Evolutionary conservation across 2,329 filamentous ascomycete species (phyloP).

Genomic region (Hypomyces rosellus): DNA sequence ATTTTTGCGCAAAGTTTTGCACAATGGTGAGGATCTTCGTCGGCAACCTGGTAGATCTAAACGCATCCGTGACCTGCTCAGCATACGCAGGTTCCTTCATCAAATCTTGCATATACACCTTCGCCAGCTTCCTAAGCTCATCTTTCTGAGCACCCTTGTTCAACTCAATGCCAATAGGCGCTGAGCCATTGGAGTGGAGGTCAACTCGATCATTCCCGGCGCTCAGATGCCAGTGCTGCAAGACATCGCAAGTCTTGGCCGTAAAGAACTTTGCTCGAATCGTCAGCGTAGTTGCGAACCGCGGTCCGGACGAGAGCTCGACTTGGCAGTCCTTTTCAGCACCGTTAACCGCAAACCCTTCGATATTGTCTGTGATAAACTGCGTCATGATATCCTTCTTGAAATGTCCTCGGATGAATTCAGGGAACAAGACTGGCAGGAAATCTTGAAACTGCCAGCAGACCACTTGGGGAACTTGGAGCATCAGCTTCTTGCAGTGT

Average conservation of each 20-base stretch:
- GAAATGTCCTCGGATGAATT: constrained; percentile 46
- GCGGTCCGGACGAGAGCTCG: constrained; percentile 41
- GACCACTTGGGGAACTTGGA: constrained; percentile 45
- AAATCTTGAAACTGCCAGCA: constrained; percentile 57
- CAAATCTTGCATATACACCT: constrained; percentile 44
- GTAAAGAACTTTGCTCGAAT: constrained; percentile 48
- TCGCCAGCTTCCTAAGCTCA: constrained; percentile 39
- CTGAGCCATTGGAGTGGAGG: constrained; percentile 36
- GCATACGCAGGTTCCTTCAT: constrained; percentile 42
- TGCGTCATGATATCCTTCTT: constrained; percentile 41
- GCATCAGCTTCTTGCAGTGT: constrained; percentile 48
- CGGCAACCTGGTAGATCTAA: constrained; percentile 40
- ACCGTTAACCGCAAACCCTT: constrained; percentile 36
- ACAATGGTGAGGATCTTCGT: constrained; percentile 40
- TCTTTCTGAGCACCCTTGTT: constrained; percentile 36
- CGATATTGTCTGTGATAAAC: constrained; percentile 46
- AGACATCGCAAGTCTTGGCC: constrained; percentile 39
- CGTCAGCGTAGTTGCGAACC: constrained; percentile 39
- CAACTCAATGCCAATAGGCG: constrained; percentile 46
- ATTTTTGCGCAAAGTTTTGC: constrained; percentile 40
- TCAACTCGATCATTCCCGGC: constrained; percentile 31
- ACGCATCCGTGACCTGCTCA: constrained; percentile 43
- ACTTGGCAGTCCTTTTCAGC: constrained; percentile 36
- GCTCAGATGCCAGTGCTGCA: constrained; percentile 46
- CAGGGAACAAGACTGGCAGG: constrained; percentile 44